Evolutionary conservation across 176 grass and related monocot genomes (phyloP).

Genomic region (Zoysia japonica): DNA sequence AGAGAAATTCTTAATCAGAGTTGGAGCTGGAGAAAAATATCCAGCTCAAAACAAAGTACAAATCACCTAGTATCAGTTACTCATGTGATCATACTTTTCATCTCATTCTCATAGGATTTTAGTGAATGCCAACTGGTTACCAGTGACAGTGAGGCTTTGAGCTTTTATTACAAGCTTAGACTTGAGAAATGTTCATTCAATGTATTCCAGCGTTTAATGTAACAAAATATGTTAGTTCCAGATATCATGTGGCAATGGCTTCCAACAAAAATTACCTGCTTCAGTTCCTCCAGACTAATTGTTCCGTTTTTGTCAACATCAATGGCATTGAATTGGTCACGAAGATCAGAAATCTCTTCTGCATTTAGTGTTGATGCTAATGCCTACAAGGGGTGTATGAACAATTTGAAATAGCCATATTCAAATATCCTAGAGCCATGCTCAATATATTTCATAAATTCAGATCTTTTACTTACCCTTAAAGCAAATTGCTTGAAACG

Average conservation of each 20-base stretch:
- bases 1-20: neutral
- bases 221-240: neutral
- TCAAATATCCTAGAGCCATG: constrained; percentile 7
- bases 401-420: constrained; percentile 5
- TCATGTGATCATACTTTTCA: neutral
- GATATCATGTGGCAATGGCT: neutral
- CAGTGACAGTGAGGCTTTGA: neutral
- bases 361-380: constrained; percentile 79
- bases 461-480: constrained; percentile 52
- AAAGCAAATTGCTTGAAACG: constrained; percentile 98
- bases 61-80: neutral
- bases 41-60: neutral
- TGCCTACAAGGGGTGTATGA: constrained; percentile 56
- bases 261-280: constrained; percentile 53
- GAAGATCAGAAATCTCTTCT: constrained; percentile 78
- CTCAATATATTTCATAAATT: constrained; percentile 4
- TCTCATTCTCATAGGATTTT: neutral
- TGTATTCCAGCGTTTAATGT: neutral
- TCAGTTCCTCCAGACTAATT: constrained; percentile 94
- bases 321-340: constrained; percentile 93
- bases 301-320: constrained; percentile 89
- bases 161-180: neutral
- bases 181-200: neutral
- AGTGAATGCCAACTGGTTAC: neutral
- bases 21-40: neutral